A percentile compares a stretch with the other conserved stretches of the same genome.
phyloP scores from a whole-genome alignment of 306 rosid species.

The Prunus campanulata region DNA sequence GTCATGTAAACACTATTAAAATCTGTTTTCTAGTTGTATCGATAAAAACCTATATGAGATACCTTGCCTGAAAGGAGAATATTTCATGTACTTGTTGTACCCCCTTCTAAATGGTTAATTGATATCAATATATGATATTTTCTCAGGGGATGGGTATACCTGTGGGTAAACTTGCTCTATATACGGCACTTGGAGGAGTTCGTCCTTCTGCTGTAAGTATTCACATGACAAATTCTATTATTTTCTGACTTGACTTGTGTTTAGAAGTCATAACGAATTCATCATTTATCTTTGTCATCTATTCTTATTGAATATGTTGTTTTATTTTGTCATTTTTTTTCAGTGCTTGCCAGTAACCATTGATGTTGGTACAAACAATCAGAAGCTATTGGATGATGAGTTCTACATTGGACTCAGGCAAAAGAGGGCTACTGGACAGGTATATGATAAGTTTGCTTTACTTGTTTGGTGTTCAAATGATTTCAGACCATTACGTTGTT shows the following conservation, averaged over 20 bases:
- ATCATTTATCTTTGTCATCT: slow-evolving; percentile 6
- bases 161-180: slow-evolving; percentile 88
- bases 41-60: neutral
- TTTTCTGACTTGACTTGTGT: neutral
- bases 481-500: slow-evolving; percentile 1
- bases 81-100: neutral
- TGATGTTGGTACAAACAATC: slow-evolving; percentile 98
- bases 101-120: neutral
- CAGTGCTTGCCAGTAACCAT: slow-evolving; percentile 98
- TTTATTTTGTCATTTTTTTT: slow-evolving; percentile 27
- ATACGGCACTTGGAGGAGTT: slow-evolving; percentile 95
- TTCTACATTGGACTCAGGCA: slow-evolving; percentile 94
- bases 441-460: slow-evolving; percentile 20
- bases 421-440: slow-evolving; percentile 90
- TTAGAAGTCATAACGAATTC: neutral
- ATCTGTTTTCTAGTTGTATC: neutral
- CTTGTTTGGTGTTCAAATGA: slow-evolving; percentile 1
- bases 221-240: slow-evolving; percentile 3
- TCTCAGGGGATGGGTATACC: slow-evolving; percentile 98
- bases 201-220: slow-evolving; percentile 87
- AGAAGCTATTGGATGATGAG: slow-evolving; percentile 75
- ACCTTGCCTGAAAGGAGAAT: neutral
- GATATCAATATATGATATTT: slow-evolving; percentile 13
- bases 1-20: slow-evolving; percentile 56
- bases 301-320: neutral